Conservation (phyloP, 1,284 basidiomycete genomes). For the Termitomyces sp. region DNA sequence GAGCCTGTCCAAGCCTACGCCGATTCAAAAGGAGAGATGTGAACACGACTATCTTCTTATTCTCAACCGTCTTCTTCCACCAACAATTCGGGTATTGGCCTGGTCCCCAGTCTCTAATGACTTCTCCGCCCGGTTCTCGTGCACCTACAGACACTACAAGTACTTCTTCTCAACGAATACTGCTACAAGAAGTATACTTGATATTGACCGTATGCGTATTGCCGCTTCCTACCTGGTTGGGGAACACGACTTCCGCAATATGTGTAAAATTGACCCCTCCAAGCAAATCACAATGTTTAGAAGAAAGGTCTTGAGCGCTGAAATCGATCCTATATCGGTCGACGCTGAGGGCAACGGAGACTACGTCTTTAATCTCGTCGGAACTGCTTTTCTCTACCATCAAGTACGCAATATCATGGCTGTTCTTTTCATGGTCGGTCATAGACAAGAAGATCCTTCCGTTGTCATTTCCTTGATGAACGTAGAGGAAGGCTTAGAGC, state of each 20-base stretch:
- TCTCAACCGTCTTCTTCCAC: constrained; percentile 88
- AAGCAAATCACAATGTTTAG: constrained; percentile 88
- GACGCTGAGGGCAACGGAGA: constrained; percentile 32
- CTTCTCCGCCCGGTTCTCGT: constrained; percentile 91
- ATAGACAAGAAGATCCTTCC: constrained; percentile 71
- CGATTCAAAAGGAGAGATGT: constrained; percentile 21
- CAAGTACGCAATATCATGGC: constrained; percentile 98
- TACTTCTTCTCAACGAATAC: constrained; percentile 78
- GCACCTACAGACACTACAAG: constrained; percentile 90
- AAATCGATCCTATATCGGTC: constrained; percentile 44
- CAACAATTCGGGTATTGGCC: constrained; percentile 86
- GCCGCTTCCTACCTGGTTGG: constrained; percentile 76
- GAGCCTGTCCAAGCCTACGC: constrained; percentile 21
- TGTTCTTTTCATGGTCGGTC: constrained; percentile 84
- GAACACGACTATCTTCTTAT: constrained; percentile 80
- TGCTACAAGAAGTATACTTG: constrained; percentile 41
- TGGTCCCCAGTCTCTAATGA: constrained; percentile 85
- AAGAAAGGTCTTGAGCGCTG: constrained; percentile 61
- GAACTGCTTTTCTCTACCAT: constrained; percentile 92
- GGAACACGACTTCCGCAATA: constrained; percentile 93
- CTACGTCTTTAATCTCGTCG: constrained; percentile 84
- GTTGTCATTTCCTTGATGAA: constrained; percentile 79
- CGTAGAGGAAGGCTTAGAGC: constrained; percentile 34
- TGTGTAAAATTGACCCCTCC: constrained; percentile 91
- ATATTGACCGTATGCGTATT: constrained; percentile 73